Evolutionary conservation across 1,139 yeast species (phyloP), one percentile per base, ranked within the genome.

Genomic region (Ashbya aceris): DNA sequence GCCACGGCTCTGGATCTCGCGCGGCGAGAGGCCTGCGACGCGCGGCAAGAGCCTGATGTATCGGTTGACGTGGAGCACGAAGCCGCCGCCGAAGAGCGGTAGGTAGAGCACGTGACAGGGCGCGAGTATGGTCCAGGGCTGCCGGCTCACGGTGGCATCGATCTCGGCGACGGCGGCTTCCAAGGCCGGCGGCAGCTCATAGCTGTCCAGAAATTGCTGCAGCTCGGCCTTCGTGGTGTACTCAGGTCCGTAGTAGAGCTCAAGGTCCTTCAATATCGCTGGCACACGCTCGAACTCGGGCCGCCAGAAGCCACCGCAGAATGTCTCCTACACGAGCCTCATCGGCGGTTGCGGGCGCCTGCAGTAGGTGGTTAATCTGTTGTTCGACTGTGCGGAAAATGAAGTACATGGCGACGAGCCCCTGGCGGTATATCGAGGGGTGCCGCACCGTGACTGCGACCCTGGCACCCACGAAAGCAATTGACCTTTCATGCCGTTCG

Each of bases 71-170:
- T 73, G 1, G 87, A 78, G 46, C 40, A 84, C 71, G 49, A 80
- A 69, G 27, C 94, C 95, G 40, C 95, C 95, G 5, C 95, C 95
- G 65, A 85, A 85, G 40, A 85, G 70, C 1, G 93, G 95, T 56
- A 84, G 67, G 62, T 85, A 85, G 78, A 84, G 73, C 36, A 83
- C 93, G 58, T 84, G 95, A 67, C 85, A 75, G 62, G 84, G 84
- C n/a, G 95, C 94, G 44, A 85, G 68, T 32, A 84, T 64, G 31
- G 83, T 64, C 54, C 82, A 76, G 7, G 95, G 95, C 55, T 80
- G 79, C 39, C 73, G 77, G 29, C 60, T 58, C 20, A 82, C 72
- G 7, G 68, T 72, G 39, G 65, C 57, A 39, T 68, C 64, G 43
- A 85, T 82, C 57, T 80, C 87, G 36, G 77, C 62, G 30, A 71